These are phyloP conservation scores for Brassica juncea DNA, from an alignment of 345 rosid genomes.

Conservation along the genomic window DNA sequence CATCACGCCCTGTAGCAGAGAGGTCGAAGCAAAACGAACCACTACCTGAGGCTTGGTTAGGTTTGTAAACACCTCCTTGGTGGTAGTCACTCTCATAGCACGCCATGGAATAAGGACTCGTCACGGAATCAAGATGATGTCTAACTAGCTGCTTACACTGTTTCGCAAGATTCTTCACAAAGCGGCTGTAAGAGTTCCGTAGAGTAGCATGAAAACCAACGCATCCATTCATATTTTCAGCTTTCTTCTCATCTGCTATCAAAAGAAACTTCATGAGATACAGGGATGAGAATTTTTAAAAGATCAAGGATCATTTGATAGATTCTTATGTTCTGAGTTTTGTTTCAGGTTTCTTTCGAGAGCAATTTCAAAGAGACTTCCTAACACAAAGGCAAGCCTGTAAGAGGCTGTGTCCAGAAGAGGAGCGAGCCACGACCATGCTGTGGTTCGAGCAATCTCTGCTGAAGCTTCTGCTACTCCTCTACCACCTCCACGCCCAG, in stretches of 20 bases:
- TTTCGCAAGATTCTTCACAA: slow-evolving; percentile 75
- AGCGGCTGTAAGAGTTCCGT: slow-evolving; percentile 73
- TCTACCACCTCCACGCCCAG: slow-evolving; percentile 88
- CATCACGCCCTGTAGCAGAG: slow-evolving; percentile 56
- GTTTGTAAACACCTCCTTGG: slow-evolving; percentile 53
- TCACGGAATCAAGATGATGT: slow-evolving; percentile 95
- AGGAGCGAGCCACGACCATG: slow-evolving; percentile 97
- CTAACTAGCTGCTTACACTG: slow-evolving; percentile 87
- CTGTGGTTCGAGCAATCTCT: slow-evolving; percentile 94
- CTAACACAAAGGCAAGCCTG: slow-evolving; percentile 83
- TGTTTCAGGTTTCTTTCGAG: slow-evolving; percentile 68
- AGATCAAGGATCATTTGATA: slow-evolving; percentile 15
- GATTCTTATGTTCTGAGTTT: slow-evolving; percentile 69
- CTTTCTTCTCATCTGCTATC: slow-evolving; percentile 59
- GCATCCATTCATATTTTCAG: slow-evolving; percentile 79
- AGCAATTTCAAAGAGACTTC: slow-evolving; percentile 87
- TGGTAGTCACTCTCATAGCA: slow-evolving; percentile 75
- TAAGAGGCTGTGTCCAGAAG: slow-evolving; percentile 94
- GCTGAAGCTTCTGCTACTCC: slow-evolving; percentile 94
- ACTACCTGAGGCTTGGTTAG: slow-evolving; percentile 52
- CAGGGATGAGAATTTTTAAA: background rate
- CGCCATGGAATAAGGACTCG: slow-evolving; percentile 91
- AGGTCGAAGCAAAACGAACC: slow-evolving; percentile 64
- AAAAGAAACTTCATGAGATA: background rate
- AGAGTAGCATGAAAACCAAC: slow-evolving; percentile 88